A percentile compares a stretch with the other conserved stretches of the same genome.
Conservation (phyloP, 495 filamentous ascomycete genomes). For the Penicillium paxilli region DNA sequence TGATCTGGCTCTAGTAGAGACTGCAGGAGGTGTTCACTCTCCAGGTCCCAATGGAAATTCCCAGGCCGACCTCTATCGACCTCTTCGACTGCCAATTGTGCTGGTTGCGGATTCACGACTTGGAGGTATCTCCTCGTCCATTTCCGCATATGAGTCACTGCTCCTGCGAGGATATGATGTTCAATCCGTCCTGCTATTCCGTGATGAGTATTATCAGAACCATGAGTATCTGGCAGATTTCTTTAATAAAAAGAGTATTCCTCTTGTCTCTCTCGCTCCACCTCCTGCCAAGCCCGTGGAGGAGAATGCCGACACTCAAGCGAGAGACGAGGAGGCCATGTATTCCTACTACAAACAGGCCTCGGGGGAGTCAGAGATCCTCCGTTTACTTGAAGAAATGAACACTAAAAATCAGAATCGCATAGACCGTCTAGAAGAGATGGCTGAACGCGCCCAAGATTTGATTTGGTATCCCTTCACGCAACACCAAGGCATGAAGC, state of each 20-base stretch:
- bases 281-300: slow-evolving; percentile 47
- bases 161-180: slow-evolving; percentile 73
- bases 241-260: slow-evolving; percentile 59
- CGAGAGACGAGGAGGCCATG: slow-evolving; percentile 56
- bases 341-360: slow-evolving; percentile 53
- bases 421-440: slow-evolving; percentile 54
- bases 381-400: slow-evolving; percentile 47
- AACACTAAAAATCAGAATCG: slow-evolving; percentile 48
- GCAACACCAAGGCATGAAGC: slow-evolving; percentile 62
- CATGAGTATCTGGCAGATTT: slow-evolving; percentile 62
- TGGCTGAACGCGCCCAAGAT: slow-evolving; percentile 56
- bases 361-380: slow-evolving; percentile 35
- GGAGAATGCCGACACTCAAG: slow-evolving; percentile 27
- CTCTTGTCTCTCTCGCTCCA: slow-evolving; percentile 49
- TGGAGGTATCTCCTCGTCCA: slow-evolving; percentile 72
- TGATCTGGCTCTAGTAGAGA: slow-evolving; percentile 64
- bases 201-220: slow-evolving; percentile 61
- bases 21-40: slow-evolving; percentile 74
- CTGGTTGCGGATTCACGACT: slow-evolving; percentile 69
- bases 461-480: slow-evolving; percentile 82
- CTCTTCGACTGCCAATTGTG: slow-evolving; percentile 68
- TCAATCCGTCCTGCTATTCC: slow-evolving; percentile 62
- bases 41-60: slow-evolving; percentile 71
- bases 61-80: slow-evolving; percentile 72
- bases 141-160: slow-evolving; percentile 75